Base-by-base conservation (phyloP, 2,329 filamentous ascomycete species). In the Meredithiella fracta region DNA sequence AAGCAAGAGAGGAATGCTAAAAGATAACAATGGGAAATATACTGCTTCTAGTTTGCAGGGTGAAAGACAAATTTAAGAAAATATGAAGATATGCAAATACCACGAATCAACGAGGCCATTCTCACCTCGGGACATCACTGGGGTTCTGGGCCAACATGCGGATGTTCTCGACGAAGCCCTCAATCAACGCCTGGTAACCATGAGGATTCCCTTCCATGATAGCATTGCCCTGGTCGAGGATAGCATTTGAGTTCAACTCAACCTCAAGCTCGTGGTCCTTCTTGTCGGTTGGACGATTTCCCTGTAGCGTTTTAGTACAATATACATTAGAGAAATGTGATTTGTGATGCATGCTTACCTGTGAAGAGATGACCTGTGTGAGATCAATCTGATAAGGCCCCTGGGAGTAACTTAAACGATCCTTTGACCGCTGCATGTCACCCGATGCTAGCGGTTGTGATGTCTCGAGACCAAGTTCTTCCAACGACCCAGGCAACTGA, bases 401-500 rank as follows among this genome's bases (percentile, higher is more conserved):
- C 66, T 97, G 94, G 8, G 77, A 82, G 69, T 98, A 98, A 65
- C 86, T 94, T 65, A 98, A 73, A 17, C 92, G 80, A 67, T 98
- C 90, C 68, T 98, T 98, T 62, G 80, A 82, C 5, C 90, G 80
- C 61, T 68, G 67, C 44, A 55, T 56, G 9, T 52, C 42, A 15
- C 50, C 50, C 26, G 64, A 71, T 61, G 62, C 68, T 54, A 60
- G 63, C 44, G 63, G 67, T 11, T 54, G 47, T 26, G 34, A 38
- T 51, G 64, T 64, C 53, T 69, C 57, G 23, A 67, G 64, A 62
- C 78, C 73, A 14, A 81, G 66, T 58, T 79, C 77, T 40, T 77
- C 72, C 2, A 80, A 73, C 0, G 85, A 64, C 1, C 89, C 87
- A 2, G 88, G 77, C 72, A 83, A 94, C 55, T 83, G 78, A 78